These are phyloP conservation scores for Amanita fuliginea DNA, from an alignment of 768 basidiomycete species.

Conservation along the genomic window DNA sequence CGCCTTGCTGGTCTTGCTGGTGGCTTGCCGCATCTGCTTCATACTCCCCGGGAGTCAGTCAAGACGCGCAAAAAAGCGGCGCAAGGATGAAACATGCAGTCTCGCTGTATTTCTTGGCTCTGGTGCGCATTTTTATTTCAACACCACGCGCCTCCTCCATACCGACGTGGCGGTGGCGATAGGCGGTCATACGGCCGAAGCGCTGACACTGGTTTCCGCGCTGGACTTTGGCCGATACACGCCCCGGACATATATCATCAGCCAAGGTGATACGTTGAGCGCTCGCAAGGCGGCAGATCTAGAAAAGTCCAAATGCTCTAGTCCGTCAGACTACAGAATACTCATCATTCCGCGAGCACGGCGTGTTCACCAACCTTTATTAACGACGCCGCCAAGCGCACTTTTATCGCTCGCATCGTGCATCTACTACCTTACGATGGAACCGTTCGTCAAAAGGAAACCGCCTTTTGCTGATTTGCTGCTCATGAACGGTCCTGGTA, in stretches of 20 bases:
- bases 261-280: constrained; percentile 75
- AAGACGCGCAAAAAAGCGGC: not conserved
- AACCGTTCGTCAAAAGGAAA: constrained; percentile 29
- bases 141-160: not conserved
- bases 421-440: constrained; percentile 47
- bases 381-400: constrained; percentile 60
- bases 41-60: constrained; percentile 14
- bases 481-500: constrained; percentile 91
- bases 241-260: constrained; percentile 71
- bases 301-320: constrained; percentile 33
- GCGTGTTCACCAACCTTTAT: constrained; percentile 68
- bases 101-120: constrained; percentile 91
- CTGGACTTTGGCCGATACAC: constrained; percentile 69
- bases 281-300: constrained; percentile 54
- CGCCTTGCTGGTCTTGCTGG: not conserved
- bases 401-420: constrained; percentile 49
- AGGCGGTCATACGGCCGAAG: constrained; percentile 96
- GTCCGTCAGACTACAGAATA: constrained; percentile 29
- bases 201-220: constrained; percentile 56
- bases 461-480: constrained; percentile 57
- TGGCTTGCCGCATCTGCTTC: constrained; percentile 20
- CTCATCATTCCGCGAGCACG: constrained; percentile 80
- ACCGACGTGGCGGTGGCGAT: constrained; percentile 5
- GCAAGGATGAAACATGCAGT: constrained; percentile 17
- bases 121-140: constrained; percentile 35